A percentile compares a stretch with the other conserved stretches of the same genome.
phyloP scores from a whole-genome alignment of 176 grass and related monocot genomes.

The Leersia perrieri region DNA sequence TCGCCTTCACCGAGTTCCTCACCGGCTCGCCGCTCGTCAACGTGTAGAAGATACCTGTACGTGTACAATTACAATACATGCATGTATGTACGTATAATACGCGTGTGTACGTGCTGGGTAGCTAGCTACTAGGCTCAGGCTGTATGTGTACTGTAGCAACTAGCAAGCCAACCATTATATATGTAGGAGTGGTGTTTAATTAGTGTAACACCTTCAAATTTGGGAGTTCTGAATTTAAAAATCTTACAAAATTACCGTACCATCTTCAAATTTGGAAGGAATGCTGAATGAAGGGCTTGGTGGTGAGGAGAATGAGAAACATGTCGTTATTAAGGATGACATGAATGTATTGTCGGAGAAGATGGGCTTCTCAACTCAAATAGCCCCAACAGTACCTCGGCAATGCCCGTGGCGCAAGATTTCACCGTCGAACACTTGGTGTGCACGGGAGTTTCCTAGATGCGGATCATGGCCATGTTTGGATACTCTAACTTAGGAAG shows the following conservation, averaged over 20 bases:
- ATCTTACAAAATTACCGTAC: not conserved
- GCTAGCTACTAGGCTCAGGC: not conserved
- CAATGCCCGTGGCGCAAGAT: too few relatives aligned
- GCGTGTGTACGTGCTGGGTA: not conserved
- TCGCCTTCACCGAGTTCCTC: constrained; percentile 78
- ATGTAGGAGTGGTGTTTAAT: too few relatives aligned
- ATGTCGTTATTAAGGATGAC: constrained; percentile 32
- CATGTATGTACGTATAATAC: not conserved
- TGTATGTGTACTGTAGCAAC: not conserved
- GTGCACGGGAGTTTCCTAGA: too few relatives aligned
- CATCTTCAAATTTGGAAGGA: too few relatives aligned
- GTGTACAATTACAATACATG: too few relatives aligned
- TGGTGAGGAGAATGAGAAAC: constrained; percentile 31
- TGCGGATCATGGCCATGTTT: too few relatives aligned
- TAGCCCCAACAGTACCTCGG: constrained; percentile 24
- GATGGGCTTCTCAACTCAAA: constrained; percentile 56
- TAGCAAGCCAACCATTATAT: too few relatives aligned
- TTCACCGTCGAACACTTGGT: too few relatives aligned
- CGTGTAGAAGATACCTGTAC: too few relatives aligned
- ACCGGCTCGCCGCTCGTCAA: constrained; percentile 69
- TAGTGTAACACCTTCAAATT: not conserved
- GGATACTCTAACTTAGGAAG: too few relatives aligned
- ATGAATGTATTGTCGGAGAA: constrained; percentile 61
- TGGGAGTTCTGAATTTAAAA: not conserved
- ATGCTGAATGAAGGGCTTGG: constrained; percentile 52